phyloP scores from a whole-genome alignment of 2,329 filamentous ascomycete species.

The Aspergillus pseudoterreus region DNA sequence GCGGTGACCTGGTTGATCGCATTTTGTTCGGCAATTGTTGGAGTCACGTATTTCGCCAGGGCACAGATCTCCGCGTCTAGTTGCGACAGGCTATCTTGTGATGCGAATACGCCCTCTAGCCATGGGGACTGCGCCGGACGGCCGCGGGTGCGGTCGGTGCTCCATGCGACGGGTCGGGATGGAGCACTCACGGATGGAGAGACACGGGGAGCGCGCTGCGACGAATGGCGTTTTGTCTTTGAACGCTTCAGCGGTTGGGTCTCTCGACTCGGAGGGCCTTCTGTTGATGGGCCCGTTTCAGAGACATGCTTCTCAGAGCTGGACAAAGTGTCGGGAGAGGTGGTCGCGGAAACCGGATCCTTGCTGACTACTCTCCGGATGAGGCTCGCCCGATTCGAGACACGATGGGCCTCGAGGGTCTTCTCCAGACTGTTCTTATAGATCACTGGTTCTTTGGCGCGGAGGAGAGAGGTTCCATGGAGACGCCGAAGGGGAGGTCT shows the following conservation, averaged over 20 bases:
- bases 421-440: slow-evolving; percentile 32
- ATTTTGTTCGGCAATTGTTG: slow-evolving; percentile 40
- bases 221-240: not conserved
- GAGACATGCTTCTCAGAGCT: too few relatives aligned
- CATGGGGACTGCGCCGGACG: slow-evolving; percentile 28
- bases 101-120: slow-evolving; percentile 17
- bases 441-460: slow-evolving; percentile 20
- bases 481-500: slow-evolving; percentile 4
- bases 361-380: slow-evolving; percentile 28
- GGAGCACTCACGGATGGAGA: not conserved
- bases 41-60: slow-evolving; percentile 44
- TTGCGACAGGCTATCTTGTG: slow-evolving; percentile 21
- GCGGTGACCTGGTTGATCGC: slow-evolving; percentile 22
- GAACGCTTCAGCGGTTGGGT: not conserved
- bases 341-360: not conserved
- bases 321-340: too few relatives aligned
- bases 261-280: not conserved
- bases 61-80: slow-evolving; percentile 46
- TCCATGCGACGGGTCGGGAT: slow-evolving; percentile 5
- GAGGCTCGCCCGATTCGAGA: slow-evolving; percentile 33
- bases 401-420: slow-evolving; percentile 41
- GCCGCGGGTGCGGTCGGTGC: slow-evolving; percentile 8
- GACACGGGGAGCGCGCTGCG: not conserved
- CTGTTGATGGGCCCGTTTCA: not conserved
- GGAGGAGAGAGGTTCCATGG: slow-evolving; percentile 7